Percentiles rank a stretch among this genome's conserved stretches.
Evolutionary conservation across 305 asterid species (phyloP).

Genomic region (Fraxinus sp.): DNA sequence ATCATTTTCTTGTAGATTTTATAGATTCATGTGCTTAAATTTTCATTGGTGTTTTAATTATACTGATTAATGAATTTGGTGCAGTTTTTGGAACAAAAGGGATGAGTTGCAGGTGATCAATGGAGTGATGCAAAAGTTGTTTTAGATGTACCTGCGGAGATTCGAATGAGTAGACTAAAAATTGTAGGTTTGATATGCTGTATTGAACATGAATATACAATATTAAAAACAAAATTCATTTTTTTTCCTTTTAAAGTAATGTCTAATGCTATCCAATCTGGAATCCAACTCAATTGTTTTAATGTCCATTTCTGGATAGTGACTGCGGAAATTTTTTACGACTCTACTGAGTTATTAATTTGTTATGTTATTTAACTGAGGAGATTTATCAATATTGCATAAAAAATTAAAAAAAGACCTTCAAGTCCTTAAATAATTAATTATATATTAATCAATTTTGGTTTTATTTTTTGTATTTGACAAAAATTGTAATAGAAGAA

Average conservation of each 20-base stretch:
- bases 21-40: neutral
- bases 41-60: neutral
- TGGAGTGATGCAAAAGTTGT: neutral
- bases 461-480: no score
- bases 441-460: no score
- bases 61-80: neutral
- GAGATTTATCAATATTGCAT: no score
- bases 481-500: no score
- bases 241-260: no score
- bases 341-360: neutral
- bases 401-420: no score
- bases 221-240: no score
- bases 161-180: neutral
- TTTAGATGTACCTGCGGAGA: neutral
- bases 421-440: no score
- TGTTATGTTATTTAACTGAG: neutral
- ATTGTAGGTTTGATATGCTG: no score
- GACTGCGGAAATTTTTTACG: neutral
- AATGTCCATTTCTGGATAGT: neutral
- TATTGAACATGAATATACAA: neutral
- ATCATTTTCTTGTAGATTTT: neutral
- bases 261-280: neutral
- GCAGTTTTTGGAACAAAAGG: neutral
- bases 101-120: neutral
- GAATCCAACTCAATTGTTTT: neutral